Evolutionary conservation across 2,329 filamentous ascomycete genomes (phyloP), one percentile per base, ranked within the genome.

Genomic region (Pseudogymnoascus sp.): DNA sequence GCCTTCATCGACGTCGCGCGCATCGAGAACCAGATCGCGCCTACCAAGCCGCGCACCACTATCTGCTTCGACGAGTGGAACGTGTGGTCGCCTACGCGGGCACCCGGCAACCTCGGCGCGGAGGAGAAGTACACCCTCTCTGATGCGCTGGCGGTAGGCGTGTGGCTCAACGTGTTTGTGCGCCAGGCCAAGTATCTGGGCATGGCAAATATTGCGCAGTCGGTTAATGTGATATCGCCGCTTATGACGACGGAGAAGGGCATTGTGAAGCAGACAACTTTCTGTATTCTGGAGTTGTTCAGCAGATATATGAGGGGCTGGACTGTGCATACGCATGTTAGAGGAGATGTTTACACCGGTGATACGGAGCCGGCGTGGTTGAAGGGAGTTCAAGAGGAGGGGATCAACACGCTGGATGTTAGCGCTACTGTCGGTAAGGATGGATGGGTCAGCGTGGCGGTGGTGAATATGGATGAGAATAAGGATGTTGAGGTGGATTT

Each of bases 11-110:
- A 88, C 68, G 80, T 88, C 3, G 85, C 86, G 0, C 75, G 83
- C 1, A 83, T 87, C 65, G 83, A 87, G 69, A 85, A 86, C 70
- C 70, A 70, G 5, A 70, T 74, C 26, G 68, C 70, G 1, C 56
- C 69, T 2, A 66, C 61, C 4, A 67, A 71, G 15, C 63, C 73
- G 64, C 67, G 74, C 74, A 85, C 82, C 17, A 86, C 79, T 2
- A 87, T 88, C 68, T 88, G 85, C 74, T 88, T 88, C 70, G 86
- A 88, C 68, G 85, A 88, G 68, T 88, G 86, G 86, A 88, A 88
- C 68, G 84, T 88, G 5, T 88, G 86, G 86, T 84, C 87, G 68
- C 84, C 85, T 0, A 73, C 79, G 19, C 80, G 85, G 3, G 85
- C 85, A 1, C 83, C 84, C 0, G 85, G 86, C 1, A 83, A 86